Evolutionary conservation across 192 early-diverging fungal species (phyloP).

Genomic region (Podochytrium sp.): DNA sequence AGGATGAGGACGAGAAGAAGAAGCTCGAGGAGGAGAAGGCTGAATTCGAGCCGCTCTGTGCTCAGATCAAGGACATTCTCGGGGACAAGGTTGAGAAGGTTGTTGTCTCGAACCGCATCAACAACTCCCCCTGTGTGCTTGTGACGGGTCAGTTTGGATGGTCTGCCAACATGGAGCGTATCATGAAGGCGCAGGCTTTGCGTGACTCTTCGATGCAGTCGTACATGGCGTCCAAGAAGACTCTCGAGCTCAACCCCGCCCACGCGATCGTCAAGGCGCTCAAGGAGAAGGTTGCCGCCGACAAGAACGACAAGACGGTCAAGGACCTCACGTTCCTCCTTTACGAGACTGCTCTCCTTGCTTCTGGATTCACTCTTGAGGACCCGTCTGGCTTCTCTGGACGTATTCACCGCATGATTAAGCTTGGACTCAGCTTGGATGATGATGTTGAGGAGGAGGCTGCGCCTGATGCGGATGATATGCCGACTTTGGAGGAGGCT

Average conservation of each 20-base stretch:
- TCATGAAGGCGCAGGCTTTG: slow-evolving; percentile 99
- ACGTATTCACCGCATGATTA: slow-evolving; percentile 99
- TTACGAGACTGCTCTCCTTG: slow-evolving; percentile 92
- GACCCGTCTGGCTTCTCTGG: slow-evolving; percentile 89
- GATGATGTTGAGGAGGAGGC: slow-evolving; percentile 64
- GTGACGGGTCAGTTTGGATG: slow-evolving; percentile 99
- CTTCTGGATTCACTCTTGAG: slow-evolving; percentile 97
- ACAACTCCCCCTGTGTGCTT: slow-evolving; percentile 97
- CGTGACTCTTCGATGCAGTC: slow-evolving; percentile 97
- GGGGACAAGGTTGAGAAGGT: slow-evolving; percentile 98
- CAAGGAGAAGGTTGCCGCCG: slow-evolving; percentile 87
- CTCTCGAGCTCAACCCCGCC: slow-evolving; percentile 94
- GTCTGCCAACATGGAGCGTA: slow-evolving; percentile 99
- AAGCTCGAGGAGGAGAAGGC: slow-evolving; percentile 91
- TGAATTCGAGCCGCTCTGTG: slow-evolving; percentile 89
- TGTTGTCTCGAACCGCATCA: slow-evolving; percentile 92
- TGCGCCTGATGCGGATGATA: slow-evolving; percentile 47
- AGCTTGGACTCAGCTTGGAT: slow-evolving; percentile 95
- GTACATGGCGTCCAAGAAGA: slow-evolving; percentile 99
- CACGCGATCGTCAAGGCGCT: slow-evolving; percentile 95
- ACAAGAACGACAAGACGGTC: slow-evolving; percentile 99
- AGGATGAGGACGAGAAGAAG: slow-evolving; percentile 99
- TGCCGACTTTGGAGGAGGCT: slow-evolving; percentile 65
- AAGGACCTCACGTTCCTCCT: slow-evolving; percentile 94
- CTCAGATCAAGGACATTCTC: slow-evolving; percentile 96